Evolutionary conservation across 2,329 filamentous ascomycete species (phyloP).

Genomic region (Fusarium hainanense): DNA sequence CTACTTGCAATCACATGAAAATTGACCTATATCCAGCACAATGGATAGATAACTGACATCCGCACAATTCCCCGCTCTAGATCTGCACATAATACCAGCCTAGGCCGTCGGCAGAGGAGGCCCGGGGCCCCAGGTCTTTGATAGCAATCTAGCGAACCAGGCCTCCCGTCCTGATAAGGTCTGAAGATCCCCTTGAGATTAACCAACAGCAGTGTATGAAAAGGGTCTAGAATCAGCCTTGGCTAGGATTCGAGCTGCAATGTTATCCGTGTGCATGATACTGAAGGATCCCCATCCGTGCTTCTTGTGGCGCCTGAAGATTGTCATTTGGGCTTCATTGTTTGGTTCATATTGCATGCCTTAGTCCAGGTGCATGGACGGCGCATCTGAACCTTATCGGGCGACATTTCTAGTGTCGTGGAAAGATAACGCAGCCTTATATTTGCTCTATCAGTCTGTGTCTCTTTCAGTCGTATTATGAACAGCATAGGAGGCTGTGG

Average conservation of each 20-base stretch:
- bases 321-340: not conserved
- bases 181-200: slow-evolving; percentile 26
- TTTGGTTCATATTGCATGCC: not conserved
- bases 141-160: slow-evolving; percentile 20
- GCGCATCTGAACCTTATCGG: slow-evolving; percentile 6
- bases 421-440: not conserved
- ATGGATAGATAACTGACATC: slow-evolving; percentile 1
- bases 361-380: not conserved
- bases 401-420: not conserved
- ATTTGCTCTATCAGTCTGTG: not conserved
- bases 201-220: slow-evolving; percentile 7
- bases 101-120: slow-evolving; percentile 21
- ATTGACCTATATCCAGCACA: not conserved
- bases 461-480: not conserved
- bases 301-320: slow-evolving; percentile 15
- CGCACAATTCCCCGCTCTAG: slow-evolving; percentile 19
- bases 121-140: slow-evolving; percentile 29
- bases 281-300: slow-evolving; percentile 26
- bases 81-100: slow-evolving; percentile 20
- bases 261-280: slow-evolving; percentile 19
- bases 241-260: slow-evolving; percentile 10
- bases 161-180: slow-evolving; percentile 30
- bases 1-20: slow-evolving; percentile 6
- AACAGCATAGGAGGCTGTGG: not conserved
- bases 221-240: slow-evolving; percentile 5